Base-by-base conservation (phyloP, 2,329 filamentous ascomycete species). In the Fusarium napiforme region DNA sequence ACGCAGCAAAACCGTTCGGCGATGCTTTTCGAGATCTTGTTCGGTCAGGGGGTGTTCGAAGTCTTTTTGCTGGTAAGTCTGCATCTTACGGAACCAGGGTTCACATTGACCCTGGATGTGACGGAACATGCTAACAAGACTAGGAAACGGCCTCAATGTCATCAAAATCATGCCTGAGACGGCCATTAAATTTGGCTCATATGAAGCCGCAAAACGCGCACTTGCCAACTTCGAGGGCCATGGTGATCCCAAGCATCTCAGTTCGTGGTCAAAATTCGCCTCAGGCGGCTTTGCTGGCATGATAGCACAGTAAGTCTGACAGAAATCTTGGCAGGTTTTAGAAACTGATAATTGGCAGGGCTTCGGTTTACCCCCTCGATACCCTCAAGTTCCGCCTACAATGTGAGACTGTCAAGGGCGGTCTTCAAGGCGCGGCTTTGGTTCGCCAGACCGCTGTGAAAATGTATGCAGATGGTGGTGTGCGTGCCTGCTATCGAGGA, bases 151-250 rank as follows among this genome's bases (percentile, higher is more conserved):
- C 7, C 86, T 99, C 76, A 99, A 99, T 77, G 95, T 99, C 6
- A 83, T 98, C 79, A 99, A 99, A 83, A 96, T 99, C 69, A 97
- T 98, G 94, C 96, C 96, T 1, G 96, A 99, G 84, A 98, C 96
- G 34, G 96, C 96, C 32, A 97, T 99, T 80, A 97, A 98, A 83
- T 99, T 99, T 81, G 96, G 96, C 68, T 96, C 95, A 26, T 99
- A 98, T 80, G 96, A 99, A 89, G 95, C 94, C 58, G 93, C 95
- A 14, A 99, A 98, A 86, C 91, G 94, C 71, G 90, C 92, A 8
- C 90, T 98, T 69, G 94, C 96, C 55, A 91, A 90, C 67, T 83
- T 98, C 57, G 96, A 98, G 86, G 96, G 96, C 11, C 95, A 97
- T 78, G 88, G 91, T 72, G 94, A 98, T 80, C 88, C 94, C 2